Base-by-base conservation (phyloP, 2,329 filamentous ascomycete species). In the Pestalotiopsis sp. region DNA sequence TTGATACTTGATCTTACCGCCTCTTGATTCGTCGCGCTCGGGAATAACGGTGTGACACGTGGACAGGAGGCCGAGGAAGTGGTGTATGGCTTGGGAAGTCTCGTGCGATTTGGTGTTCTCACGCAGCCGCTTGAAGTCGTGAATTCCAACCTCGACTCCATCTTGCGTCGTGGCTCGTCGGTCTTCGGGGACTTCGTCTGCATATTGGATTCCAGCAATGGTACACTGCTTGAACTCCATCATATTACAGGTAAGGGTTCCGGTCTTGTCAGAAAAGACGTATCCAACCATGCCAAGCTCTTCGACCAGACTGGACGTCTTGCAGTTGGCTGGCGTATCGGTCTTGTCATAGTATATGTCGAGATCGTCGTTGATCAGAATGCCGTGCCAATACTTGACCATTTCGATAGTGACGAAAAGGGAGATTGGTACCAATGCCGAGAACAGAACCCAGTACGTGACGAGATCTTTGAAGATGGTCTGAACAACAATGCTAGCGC, bases 181-280 rank as follows among this genome's bases (percentile, higher is more conserved):
- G 78, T 99, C 96, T 80, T 99, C 96, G 0, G 96, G 92, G 1
- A 98, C 90, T 58, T 95, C 93, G 66, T 96, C 94, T 13, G 93
- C 92, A 77, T 99, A 99, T 81, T 97, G 95, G 66, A 98, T 91
- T 31, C 96, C 96, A 31, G 90, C 93, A 77, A 99, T 98, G 0
- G 93, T 92, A 76, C 93, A 97, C 80, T 98, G 94, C 78, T 94
- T 94, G 80, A 98, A 99, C 80, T 98, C 95, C 96, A 99, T 98
- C 87, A 94, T 91, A 78, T 98, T 98, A 82, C 95, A 97, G n/a
- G 95, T 98, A 76, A 98, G 84, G 3, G 95, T 98, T 58, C 95
- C 95, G 1, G 95, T 98, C 84, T 98, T 98, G 84, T 98, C 95
- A 0, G 94, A 98, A 80, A 99, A 99, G 72, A 99, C 96, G 76